phyloP scores from a whole-genome alignment of 176 grass and related monocot genomes.

The Hyparrhenia diplandra region DNA sequence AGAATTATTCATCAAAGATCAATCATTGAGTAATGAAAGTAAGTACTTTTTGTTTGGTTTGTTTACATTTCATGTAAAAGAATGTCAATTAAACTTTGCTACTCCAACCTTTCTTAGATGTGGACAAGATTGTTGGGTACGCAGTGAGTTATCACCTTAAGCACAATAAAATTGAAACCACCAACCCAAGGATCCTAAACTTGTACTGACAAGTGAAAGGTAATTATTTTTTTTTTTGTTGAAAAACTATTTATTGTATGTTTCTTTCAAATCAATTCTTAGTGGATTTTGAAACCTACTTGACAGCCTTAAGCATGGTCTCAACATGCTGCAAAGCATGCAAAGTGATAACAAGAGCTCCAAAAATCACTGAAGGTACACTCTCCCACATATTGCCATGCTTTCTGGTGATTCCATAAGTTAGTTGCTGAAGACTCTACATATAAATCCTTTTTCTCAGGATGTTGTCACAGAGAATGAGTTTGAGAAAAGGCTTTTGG shows the following conservation, averaged over 20 bases:
- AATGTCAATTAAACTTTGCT: slow-evolving; percentile 19
- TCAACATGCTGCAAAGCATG: slow-evolving; percentile 84
- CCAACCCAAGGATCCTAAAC: slow-evolving; percentile 82
- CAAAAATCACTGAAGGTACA: slow-evolving; percentile 93
- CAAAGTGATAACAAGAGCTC: slow-evolving; percentile 92
- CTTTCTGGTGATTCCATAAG: not conserved
- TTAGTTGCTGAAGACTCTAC: not conserved
- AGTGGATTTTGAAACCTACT: slow-evolving; percentile 4
- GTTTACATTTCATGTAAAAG: not conserved
- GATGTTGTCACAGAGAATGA: slow-evolving; percentile 98
- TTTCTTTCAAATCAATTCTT: slow-evolving; percentile 16
- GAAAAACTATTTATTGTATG: not conserved
- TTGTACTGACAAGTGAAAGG: slow-evolving; percentile 66
- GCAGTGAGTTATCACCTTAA: slow-evolving; percentile 93
- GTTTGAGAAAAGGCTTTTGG: slow-evolving; percentile 97
- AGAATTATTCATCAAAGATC: slow-evolving; percentile 88
- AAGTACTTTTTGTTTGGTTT: slow-evolving; percentile 48
- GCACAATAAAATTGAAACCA: slow-evolving; percentile 52
- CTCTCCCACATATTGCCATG: slow-evolving; percentile 18
- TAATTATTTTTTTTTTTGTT: slow-evolving; percentile 21
- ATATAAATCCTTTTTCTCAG: slow-evolving; percentile 39
- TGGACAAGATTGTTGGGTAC: slow-evolving; percentile 94
- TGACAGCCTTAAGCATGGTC: slow-evolving; percentile 82
- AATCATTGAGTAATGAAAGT: slow-evolving; percentile 93
- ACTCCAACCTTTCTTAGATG: slow-evolving; percentile 55